Evolutionary conservation across 306 rosid species (phyloP).

Genomic region (Morella rubra): DNA sequence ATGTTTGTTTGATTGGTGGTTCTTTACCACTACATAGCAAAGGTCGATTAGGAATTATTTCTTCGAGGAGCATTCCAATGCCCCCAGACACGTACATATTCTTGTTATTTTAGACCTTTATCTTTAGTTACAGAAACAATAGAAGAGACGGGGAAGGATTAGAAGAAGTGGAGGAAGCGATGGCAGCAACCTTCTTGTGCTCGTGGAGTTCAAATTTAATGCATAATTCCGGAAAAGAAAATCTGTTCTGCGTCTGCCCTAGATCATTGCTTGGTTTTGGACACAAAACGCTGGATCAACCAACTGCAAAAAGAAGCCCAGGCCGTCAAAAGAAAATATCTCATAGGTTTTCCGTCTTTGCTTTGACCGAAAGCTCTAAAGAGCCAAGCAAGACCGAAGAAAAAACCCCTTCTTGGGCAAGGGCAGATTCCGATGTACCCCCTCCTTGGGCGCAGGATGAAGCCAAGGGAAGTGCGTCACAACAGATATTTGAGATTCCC

Average conservation of each 20-base stretch:
- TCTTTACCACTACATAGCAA: background rate
- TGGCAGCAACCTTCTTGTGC: constrained; percentile 37
- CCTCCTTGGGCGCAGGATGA: constrained; percentile 92
- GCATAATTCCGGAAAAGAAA: constrained; percentile 18
- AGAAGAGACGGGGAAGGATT: constrained; percentile 15
- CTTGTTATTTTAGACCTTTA: background rate
- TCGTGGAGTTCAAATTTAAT: constrained; percentile 30
- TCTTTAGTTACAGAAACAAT: constrained; percentile 11
- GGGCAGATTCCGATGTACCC: constrained; percentile 76
- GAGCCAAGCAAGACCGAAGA: constrained; percentile 79
- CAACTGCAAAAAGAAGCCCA: constrained; percentile 16
- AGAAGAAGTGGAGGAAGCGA: constrained; percentile 17
- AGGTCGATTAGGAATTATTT: background rate
- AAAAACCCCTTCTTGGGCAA: constrained; percentile 85
- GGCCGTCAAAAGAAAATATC: constrained; percentile 10
- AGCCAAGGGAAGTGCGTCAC: constrained; percentile 32
- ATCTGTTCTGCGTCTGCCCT: background rate
- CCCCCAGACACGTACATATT: background rate
- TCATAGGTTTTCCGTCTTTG: constrained; percentile 41
- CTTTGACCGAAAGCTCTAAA: constrained; percentile 72
- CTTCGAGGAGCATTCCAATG: background rate
- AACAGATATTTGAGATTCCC: constrained; percentile 55
- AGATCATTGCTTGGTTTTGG: constrained; percentile 30
- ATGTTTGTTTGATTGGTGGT: background rate
- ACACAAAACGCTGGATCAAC: constrained; percentile 21